Conservation (phyloP, 345 rosid species). For the Cardamine resedifolia region DNA sequence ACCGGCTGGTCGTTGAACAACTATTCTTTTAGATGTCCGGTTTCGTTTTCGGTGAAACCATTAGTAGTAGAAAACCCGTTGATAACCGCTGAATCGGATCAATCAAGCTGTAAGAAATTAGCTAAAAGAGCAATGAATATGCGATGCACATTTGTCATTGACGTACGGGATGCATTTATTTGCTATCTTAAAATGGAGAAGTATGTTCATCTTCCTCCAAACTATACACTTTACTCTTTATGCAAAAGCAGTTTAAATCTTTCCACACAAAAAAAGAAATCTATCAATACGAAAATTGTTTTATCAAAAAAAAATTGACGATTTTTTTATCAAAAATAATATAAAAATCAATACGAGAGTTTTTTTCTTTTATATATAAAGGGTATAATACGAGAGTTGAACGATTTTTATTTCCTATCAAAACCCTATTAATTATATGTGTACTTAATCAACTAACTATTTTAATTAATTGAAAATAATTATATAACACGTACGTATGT, state of each 20-base stretch:
- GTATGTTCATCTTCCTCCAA: slow-evolving; percentile 8
- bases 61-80: slow-evolving; percentile 9
- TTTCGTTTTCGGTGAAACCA: background rate
- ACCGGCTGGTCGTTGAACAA: slow-evolving; percentile 17
- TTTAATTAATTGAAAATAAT: too few species aligned
- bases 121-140: slow-evolving; percentile 2
- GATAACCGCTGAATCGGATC: background rate
- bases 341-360: too few species aligned
- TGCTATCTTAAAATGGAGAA: slow-evolving; percentile 26
- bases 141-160: background rate
- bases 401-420: background rate
- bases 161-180: slow-evolving; percentile 1
- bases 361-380: too few species aligned
- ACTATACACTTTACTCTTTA: slow-evolving; percentile 5
- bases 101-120: background rate
- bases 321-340: too few species aligned
- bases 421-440: background rate
- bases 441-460: background rate
- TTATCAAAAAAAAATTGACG: too few species aligned
- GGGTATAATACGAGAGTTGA: background rate
- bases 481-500: background rate
- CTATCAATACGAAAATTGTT: background rate
- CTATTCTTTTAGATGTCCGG: background rate
- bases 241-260: background rate
- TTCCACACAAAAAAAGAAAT: background rate